Evolutionary conservation across 345 rosid species (phyloP).

Genomic region (Lumnitzera littorea): DNA sequence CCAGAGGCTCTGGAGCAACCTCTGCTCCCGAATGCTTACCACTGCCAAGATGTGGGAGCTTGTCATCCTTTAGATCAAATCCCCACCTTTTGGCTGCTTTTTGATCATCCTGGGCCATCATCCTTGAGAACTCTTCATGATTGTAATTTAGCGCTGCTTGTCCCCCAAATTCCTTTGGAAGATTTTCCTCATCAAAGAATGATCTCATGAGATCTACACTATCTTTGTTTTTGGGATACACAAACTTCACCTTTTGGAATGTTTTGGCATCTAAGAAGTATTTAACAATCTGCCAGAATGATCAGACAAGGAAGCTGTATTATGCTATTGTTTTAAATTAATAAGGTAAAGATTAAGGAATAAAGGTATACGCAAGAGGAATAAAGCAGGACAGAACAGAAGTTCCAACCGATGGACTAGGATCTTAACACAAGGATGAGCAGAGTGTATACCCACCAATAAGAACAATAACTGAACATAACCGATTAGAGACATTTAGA

Average conservation of each 20-base stretch:
- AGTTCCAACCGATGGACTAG: too few relatives aligned
- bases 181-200: constrained; percentile 71
- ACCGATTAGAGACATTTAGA: too few relatives aligned
- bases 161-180: constrained; percentile 85
- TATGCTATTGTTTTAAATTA: too few relatives aligned
- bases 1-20: constrained; percentile 48
- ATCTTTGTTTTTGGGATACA: constrained; percentile 75
- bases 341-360: too few relatives aligned
- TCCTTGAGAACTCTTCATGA: constrained; percentile 75
- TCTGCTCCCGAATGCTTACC: constrained; percentile 45
- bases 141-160: constrained; percentile 61
- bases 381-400: too few relatives aligned
- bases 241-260: constrained; percentile 83
- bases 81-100: constrained; percentile 67
- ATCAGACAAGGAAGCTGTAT: too few relatives aligned
- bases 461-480: too few relatives aligned
- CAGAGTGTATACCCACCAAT: too few relatives aligned
- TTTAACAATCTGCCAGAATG: constrained; percentile 59
- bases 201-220: constrained; percentile 75
- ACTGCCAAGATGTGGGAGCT: constrained; percentile 4
- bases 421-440: too few relatives aligned
- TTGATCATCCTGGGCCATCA: constrained; percentile 64
- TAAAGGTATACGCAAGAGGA: too few relatives aligned
- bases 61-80: constrained; percentile 29
- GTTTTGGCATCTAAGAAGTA: constrained; percentile 84